Evolutionary conservation across 1,284 basidiomycete genomes (phyloP).

Genomic region (Moesziomyces antarcticus): DNA sequence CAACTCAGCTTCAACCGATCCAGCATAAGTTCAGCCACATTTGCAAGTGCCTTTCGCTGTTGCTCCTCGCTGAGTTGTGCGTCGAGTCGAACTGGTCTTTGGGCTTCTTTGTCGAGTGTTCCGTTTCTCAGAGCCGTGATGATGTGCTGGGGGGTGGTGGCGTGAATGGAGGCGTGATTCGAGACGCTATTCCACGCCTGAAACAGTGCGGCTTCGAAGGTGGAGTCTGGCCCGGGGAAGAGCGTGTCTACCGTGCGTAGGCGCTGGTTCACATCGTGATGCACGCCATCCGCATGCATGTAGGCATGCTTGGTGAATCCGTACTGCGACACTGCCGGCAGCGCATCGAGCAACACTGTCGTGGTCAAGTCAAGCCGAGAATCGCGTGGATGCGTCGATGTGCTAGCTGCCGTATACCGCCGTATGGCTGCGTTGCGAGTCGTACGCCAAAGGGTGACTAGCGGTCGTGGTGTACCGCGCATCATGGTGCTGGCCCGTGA

Average conservation of each 20-base stretch:
- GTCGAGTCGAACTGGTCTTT: slow-evolving; percentile 5
- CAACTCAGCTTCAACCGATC: slow-evolving; percentile 13
- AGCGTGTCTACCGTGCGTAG: slow-evolving; percentile 12
- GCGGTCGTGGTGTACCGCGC: too few relatives aligned
- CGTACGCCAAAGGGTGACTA: too few relatives aligned
- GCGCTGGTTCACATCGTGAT: slow-evolving; percentile 1
- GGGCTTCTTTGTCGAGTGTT: background rate
- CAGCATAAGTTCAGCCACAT: slow-evolving; percentile 3
- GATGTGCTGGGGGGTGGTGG: background rate
- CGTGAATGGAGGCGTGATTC: slow-evolving; percentile 12
- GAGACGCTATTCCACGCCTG: slow-evolving; percentile 16
- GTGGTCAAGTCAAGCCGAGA: slow-evolving; percentile 5
- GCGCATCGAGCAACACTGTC: slow-evolving; percentile 8
- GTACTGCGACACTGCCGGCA: slow-evolving; percentile 12
- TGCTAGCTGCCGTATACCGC: too few relatives aligned
- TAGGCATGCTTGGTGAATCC: slow-evolving; percentile 27
- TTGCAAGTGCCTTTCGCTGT: slow-evolving; percentile 5
- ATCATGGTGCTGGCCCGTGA: too few relatives aligned
- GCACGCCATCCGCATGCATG: background rate
- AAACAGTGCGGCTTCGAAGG: slow-evolving; percentile 16
- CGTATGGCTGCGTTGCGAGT: too few relatives aligned
- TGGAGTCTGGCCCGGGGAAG: slow-evolving; percentile 20
- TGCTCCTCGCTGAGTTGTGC: background rate
- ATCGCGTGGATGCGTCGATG: background rate
- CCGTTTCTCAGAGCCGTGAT: background rate